Evolutionary conservation across 2,329 filamentous ascomycete species (phyloP).

Genomic region (Zymoseptoria passerinii): DNA sequence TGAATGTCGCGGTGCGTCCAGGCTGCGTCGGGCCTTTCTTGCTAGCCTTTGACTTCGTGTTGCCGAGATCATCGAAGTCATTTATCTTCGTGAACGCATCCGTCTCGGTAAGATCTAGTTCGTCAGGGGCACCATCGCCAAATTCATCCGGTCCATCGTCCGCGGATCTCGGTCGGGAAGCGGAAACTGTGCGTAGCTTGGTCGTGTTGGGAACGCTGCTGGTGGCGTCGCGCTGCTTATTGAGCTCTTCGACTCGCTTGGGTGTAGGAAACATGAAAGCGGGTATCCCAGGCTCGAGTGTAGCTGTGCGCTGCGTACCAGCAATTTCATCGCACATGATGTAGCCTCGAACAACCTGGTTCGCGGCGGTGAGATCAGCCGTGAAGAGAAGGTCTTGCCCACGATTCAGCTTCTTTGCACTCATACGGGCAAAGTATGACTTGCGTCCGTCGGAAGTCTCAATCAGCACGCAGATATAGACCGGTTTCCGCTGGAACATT

Average conservation of each 20-base stretch:
- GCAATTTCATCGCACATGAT: constrained; percentile 79
- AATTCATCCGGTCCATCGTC: constrained; percentile 38
- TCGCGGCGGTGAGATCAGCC: constrained; percentile 46
- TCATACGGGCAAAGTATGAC: constrained; percentile 58
- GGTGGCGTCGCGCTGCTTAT: constrained; percentile 7
- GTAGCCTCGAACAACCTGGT: constrained; percentile 56
- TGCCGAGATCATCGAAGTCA: constrained; percentile 34
- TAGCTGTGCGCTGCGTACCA: constrained; percentile 48
- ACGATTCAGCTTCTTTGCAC: constrained; percentile 56
- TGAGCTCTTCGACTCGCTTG: constrained; percentile 16
- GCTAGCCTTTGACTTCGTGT: not conserved
- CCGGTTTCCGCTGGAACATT: constrained; percentile 54
- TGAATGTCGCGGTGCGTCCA: not conserved
- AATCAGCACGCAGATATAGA: constrained; percentile 66
- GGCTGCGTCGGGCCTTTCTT: constrained; percentile 11
- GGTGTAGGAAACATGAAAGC: constrained; percentile 35
- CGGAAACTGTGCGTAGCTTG: constrained; percentile 16
- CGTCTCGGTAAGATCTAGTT: constrained; percentile 40
- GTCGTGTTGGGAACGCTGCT: constrained; percentile 19
- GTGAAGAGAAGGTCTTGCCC: constrained; percentile 54
- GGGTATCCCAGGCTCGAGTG: constrained; percentile 44
- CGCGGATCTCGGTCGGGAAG: not conserved
- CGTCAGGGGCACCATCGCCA: constrained; percentile 45
- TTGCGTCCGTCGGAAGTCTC: constrained; percentile 62
- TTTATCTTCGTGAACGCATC: constrained; percentile 46